These are phyloP conservation scores for Triticum timopheevii DNA, from an alignment of 176 grass and related monocot species.

Conservation along the genomic window DNA sequence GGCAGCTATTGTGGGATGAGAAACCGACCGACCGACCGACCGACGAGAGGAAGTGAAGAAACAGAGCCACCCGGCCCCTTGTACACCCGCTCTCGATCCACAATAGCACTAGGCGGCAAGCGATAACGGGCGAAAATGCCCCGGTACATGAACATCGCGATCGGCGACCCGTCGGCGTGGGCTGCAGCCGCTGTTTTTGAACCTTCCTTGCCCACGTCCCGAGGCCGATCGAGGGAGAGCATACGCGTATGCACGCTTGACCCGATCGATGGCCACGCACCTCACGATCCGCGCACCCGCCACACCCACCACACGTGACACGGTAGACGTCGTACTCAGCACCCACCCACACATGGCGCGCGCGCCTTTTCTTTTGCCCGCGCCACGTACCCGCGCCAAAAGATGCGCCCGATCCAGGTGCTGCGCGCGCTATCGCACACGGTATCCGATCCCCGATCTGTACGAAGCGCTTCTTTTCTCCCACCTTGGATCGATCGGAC, in stretches of 20 bases:
- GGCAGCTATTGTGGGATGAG: not conserved
- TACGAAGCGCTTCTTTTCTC: not conserved
- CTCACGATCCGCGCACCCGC: not conserved
- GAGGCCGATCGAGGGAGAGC: not conserved
- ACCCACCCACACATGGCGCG: not conserved
- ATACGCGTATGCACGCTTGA: not conserved
- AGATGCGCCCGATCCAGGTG: not conserved
- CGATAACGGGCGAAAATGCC: not conserved
- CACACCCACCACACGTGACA: not conserved
- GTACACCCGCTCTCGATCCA: not conserved
- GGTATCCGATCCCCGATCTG: not conserved
- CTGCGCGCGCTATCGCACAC: not conserved
- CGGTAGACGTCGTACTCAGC: not conserved
- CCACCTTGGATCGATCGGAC: not conserved
- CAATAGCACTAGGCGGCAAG: not conserved
- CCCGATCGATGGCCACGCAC: conserved; percentile 2
- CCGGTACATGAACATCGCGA: conserved; percentile 27
- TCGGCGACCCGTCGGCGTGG: conserved; percentile 2
- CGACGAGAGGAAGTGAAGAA: not conserved
- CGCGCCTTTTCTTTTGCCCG: not conserved
- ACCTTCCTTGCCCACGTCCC: conserved; percentile 17
- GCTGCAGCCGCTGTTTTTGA: not conserved
- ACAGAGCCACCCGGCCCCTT: not conserved
- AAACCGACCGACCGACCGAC: not conserved
- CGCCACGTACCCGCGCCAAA: not conserved